A percentile compares a stretch with the other conserved stretches of the same genome.
Evolutionary conservation across 2,329 filamentous ascomycete genomes (phyloP).

Genomic region (Cladobotryum protrusum): DNA sequence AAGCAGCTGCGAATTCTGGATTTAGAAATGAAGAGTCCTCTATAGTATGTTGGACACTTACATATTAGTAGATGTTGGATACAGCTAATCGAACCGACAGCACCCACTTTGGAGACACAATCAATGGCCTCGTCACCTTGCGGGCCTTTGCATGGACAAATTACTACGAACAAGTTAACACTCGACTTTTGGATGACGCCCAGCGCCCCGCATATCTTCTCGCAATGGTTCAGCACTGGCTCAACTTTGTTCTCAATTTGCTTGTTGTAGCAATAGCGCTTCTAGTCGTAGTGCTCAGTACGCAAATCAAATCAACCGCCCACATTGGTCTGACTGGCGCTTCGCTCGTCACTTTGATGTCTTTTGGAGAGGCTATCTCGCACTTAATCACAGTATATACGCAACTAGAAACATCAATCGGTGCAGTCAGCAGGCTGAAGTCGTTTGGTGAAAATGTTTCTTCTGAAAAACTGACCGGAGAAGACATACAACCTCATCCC

Average conservation of each 20-base stretch:
- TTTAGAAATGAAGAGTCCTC: constrained; percentile 53
- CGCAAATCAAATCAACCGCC: constrained; percentile 3
- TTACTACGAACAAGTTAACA: neutral
- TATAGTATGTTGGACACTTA: constrained; percentile 17
- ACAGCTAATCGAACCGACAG: no score
- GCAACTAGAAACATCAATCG: constrained; percentile 6
- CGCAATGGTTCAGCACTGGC: constrained; percentile 13
- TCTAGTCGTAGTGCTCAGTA: constrained; percentile 9
- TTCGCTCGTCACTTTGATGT: constrained; percentile 5
- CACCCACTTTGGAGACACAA: constrained; percentile 11
- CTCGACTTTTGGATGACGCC: constrained; percentile 8
- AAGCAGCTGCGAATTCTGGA: constrained; percentile 55
- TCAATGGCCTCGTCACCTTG: constrained; percentile 9
- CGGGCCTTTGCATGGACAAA: constrained; percentile 13
- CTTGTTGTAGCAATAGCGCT: constrained; percentile 8
- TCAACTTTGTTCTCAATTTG: constrained; percentile 10
- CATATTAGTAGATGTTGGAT: no score
- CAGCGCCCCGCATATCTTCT: constrained; percentile 13
- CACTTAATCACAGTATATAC: constrained; percentile 4
- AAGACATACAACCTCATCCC: constrained; percentile 1
- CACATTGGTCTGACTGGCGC: neutral
- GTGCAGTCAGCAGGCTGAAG: constrained; percentile 6
- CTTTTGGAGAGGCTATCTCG: neutral
- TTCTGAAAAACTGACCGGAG: constrained; percentile 2
- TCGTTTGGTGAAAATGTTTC: constrained; percentile 19